Evolutionary conservation across 495 filamentous ascomycete genomes (phyloP), one percentile per base, ranked within the genome.

Genomic region (Neurospora sp.): DNA sequence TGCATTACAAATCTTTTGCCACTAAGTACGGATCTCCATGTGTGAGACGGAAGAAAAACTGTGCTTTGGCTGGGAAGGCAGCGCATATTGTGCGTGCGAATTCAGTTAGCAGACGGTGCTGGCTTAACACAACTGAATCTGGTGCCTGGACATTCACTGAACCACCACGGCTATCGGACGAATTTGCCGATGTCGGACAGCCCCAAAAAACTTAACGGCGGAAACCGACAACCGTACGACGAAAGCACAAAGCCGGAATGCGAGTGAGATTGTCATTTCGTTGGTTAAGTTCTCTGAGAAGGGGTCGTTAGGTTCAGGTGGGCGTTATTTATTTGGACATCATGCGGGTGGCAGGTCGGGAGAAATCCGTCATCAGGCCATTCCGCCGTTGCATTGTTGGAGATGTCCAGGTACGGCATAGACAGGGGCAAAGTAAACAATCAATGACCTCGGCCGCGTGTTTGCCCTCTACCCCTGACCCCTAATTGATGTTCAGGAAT

Each of bases 1-100:
- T 31, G 74, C 68, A 79, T 76, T 77, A 76, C 76, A 75, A 77
- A 77, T 72, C 76, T 65, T 72, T 75, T 40, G 77, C 74, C 74
- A 74, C 75, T 53, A 31, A 31, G 27, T 31, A 68, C 27, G 27
- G 31, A 65, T 14, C 14, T 16, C 1, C 27, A 65, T 65, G 53
- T 65, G 53, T 0, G 22, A 14, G 3, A 18, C 0, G 6, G 14
- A 18, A 18, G 14, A 31, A 14, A 37, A 7, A 65, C 53, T 35
- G 53, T 65, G 27, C 53, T 9, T 8, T 65, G 7, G 22, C 27
- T 18, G 2, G 2, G 7, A 65, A 16, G 3, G 1, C 4, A 3
- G 53, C 53, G 53, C 27, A 7, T 1, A 61, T 8, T 3, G 12
- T 37, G 3, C 14, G 53, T 65, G 53, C 53, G 27, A 65, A 18